Evolutionary conservation across 345 rosid species (phyloP), one percentile per base, ranked within the genome.

Genomic region (Kandelia obovata): DNA sequence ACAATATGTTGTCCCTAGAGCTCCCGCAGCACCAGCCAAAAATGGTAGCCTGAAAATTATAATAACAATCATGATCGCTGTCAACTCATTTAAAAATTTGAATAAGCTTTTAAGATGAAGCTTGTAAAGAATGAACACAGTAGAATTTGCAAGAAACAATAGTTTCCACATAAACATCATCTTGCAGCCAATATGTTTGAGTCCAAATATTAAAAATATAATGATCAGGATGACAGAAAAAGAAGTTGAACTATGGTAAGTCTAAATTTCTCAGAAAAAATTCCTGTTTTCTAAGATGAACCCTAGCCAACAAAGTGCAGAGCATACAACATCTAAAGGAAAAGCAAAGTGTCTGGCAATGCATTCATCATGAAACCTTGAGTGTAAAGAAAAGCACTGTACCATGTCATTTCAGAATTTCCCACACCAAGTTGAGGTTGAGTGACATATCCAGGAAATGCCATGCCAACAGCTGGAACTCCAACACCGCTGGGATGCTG

Each of bases 361-460:
- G 25, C 59, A 66, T 6, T 15, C 52, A 20, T 26, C 19, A 16
- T 8, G 6, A 21, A 27, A 23, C 5, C 26, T n/a, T 27, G 15
- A 6, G 15, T 21, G 26, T 32, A 59, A 28, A 69, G 70, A 52
- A 26, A 74, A 55, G 34, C 19, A 67, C 30, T 4, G 62, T 90
- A 93, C 98, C 97, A 93, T 76, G 98, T 86, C 98, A 93, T 89
- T 79, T 93, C 96, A 9, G 97, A 89, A 79, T 89, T 94, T 65
- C 92, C 90, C 53, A 85, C 39, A 68, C 98, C 98, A 82, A 72
- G 95, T 75, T 94, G 96, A 19, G 89, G 91, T 62, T 81, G 86
- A 39, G 86, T 80, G 81, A 89, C 95, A 78, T 89, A 89, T 79
- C 95, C 95, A 46, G 98, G 97, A 80, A 86, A 90, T 62, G 98